Base-by-base conservation (phyloP, 495 filamentous ascomycete genomes). In the Aspergillus bertholletiae region DNA sequence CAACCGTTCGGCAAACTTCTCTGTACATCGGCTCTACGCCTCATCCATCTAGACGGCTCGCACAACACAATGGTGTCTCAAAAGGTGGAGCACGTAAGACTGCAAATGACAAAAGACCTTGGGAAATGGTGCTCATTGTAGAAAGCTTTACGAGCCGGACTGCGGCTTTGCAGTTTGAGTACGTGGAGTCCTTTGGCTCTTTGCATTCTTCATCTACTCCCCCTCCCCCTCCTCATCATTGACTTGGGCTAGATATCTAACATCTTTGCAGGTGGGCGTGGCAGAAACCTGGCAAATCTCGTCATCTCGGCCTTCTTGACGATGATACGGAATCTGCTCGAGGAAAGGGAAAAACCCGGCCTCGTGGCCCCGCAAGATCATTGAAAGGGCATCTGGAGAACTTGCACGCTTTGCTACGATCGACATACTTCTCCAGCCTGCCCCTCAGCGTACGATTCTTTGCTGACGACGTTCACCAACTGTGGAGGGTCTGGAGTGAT, bases 141-240 rank as follows among this genome's bases (percentile, higher is more conserved):
- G 86, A 88, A 2, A 94, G 95, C 0, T 98, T 98, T 59, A 89
- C 88, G 13, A 91, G 86, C 50, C 84, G 85, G 58, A 82, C 90
- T 18, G 90, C 89, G 2, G 94, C 95, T 3, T 70, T 98, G 55
- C 94, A 97, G 63, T 98, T 98, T 61, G 94, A 98, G 90, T 96
- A 80, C 58, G 88, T 37, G 34, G 7, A n/a, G 1, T 37, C 17
- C 17, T 15, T 15, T 59, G 9, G 34, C 17, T n/a, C 34, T 37
- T 37, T n/a, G n/a, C n/a, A n/a, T n/a, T n/a, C n/a, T n/a, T n/a
- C n/a, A n/a, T n/a, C n/a, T n/a, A 5, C 13, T 39, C 9, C 17
- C 17, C 47, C 40, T 20, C 45, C 6, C 30, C 20, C 24, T 34
- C 0, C 15, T n/a, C 13, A 37, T 15, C 13, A n/a, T 12, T 37